Base-by-base conservation (phyloP, 345 rosid genomes). In the Euphorbia lathyris region DNA sequence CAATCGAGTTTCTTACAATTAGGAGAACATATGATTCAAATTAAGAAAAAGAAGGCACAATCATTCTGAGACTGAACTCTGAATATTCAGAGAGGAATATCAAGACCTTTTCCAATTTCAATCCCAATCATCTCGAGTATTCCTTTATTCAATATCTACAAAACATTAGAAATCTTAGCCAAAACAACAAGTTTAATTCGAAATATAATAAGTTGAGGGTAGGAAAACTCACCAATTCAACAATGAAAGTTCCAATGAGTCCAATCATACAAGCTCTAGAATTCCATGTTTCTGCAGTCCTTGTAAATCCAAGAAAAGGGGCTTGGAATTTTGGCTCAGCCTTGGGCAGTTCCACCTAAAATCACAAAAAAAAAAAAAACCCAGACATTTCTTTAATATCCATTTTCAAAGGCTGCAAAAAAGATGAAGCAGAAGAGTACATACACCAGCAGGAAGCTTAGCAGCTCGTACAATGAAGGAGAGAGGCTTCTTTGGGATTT, bases 251-350 rank as follows among this genome's bases (percentile, higher is more conserved):
- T 17, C 91, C 94, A 9, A 89, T 76, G 68, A 93, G 82, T 60
- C 96, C 97, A 76, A 88, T 86, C 94, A 93, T 93, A 70, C 97
- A 91, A 70, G 96, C 96, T 78, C 94, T 87, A n/a, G 97, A 91
- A 74, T 93, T 93, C 97, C 94, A 90, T 78, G 76, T 77, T 78
- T 91, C 92, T 40, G 92, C 98, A 14, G 92, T 85, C 72, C 63
- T 84, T 7, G 94, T 93, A 67, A 91, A 93, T 36, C 96, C 98
- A 17, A 85, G 80, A 81, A 90, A 85, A 1, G 92, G 92, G 45
- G 85, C 74, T 74, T 76, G 70, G 67, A 86, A 84, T 26, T 87
- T 86, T 1, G 98, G 96, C 77, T 89, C 74, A 74, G 57, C 87
- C 79, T 86, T 93, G 25, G 97, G 97, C 69, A 89, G 29, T 67